These are phyloP conservation scores for Debaryomycetaceae sp. DNA, from an alignment of 1,139 yeast species.

Conservation along the genomic window DNA sequence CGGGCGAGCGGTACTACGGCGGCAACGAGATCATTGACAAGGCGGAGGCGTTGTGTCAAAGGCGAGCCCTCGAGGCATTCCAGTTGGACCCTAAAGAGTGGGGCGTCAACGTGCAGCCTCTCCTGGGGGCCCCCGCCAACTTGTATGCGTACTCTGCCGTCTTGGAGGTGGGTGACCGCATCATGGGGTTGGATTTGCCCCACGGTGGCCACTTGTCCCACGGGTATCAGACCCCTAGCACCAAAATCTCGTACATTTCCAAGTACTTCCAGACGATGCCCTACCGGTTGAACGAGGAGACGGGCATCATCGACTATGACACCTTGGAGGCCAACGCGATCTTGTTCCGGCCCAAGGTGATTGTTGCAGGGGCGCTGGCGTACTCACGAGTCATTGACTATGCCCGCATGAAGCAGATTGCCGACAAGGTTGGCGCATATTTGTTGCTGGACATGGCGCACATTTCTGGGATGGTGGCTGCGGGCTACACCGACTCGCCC, in stretches of 20 bases:
- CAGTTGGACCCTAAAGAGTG: conserved; percentile 70
- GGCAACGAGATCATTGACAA: conserved; percentile 93
- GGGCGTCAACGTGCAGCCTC: conserved; percentile 96
- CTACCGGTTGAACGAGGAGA: conserved; percentile 75
- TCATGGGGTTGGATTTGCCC: conserved; percentile 95
- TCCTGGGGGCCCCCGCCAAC: conserved; percentile 96
- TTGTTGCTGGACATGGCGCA: conserved; percentile 95
- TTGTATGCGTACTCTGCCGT: conserved; percentile 91
- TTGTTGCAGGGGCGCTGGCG: conserved; percentile 96
- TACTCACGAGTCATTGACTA: conserved; percentile 90
- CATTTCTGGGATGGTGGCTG: conserved; percentile 90
- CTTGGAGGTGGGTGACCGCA: conserved; percentile 83
- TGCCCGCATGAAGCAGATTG: conserved; percentile 81
- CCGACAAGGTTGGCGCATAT: conserved; percentile 91
- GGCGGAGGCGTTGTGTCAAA: conserved; percentile 85
- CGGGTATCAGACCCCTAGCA: conserved; percentile 86
- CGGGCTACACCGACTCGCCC: conserved; percentile 89
- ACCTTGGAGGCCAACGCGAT: conserved; percentile 77
- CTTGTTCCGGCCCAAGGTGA: conserved; percentile 87
- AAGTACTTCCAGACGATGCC: conserved; percentile 98
- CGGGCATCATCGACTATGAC: conserved; percentile 91
- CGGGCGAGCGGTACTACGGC: conserved; percentile 96
- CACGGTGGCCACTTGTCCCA: conserved; percentile 97
- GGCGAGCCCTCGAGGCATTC: conserved; percentile 87
- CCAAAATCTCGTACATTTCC: conserved; percentile 86